Evolutionary conservation across 768 basidiomycete species (phyloP).

Genomic region (Lentinus tigrinus): DNA sequence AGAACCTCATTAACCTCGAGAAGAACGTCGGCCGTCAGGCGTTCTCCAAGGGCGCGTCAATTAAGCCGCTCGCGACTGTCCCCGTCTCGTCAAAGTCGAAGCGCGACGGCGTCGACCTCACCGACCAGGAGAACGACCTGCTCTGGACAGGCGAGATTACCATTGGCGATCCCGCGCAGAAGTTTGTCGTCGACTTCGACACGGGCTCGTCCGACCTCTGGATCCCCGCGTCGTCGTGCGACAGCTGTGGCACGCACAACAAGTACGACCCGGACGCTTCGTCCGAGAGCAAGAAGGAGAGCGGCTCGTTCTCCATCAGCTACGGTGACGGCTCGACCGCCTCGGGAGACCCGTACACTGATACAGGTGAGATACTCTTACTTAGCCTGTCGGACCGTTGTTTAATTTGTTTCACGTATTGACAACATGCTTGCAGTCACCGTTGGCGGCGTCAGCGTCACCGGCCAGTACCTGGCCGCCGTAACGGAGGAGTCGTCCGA

Average conservation of each 20-base stretch:
- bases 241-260: constrained; percentile 5
- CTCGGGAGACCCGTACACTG: no score
- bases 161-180: constrained; percentile 37
- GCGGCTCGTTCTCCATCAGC: constrained; percentile 15
- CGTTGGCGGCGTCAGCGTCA: constrained; percentile 19
- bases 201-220: constrained; percentile 38
- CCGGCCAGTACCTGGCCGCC: constrained; percentile 22
- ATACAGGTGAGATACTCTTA: constrained; percentile 40
- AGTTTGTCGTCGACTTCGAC: constrained; percentile 41
- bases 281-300: constrained; percentile 14
- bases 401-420: no score
- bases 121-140: constrained; percentile 18
- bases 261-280: constrained; percentile 14
- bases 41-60: constrained; percentile 15
- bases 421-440: background rate
- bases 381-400: no score
- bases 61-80: constrained; percentile 9
- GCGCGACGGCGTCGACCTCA: constrained; percentile 20
- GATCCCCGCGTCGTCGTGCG: constrained; percentile 12
- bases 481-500: constrained; percentile 18
- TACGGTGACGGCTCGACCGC: constrained; percentile 15
- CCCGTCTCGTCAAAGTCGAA: background rate
- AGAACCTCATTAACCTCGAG: constrained; percentile 16
- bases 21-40: constrained; percentile 11
- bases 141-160: constrained; percentile 36